Evolutionary conservation across 2,329 filamentous ascomycete genomes (phyloP).

Genomic region (Colletotrichum sp.): DNA sequence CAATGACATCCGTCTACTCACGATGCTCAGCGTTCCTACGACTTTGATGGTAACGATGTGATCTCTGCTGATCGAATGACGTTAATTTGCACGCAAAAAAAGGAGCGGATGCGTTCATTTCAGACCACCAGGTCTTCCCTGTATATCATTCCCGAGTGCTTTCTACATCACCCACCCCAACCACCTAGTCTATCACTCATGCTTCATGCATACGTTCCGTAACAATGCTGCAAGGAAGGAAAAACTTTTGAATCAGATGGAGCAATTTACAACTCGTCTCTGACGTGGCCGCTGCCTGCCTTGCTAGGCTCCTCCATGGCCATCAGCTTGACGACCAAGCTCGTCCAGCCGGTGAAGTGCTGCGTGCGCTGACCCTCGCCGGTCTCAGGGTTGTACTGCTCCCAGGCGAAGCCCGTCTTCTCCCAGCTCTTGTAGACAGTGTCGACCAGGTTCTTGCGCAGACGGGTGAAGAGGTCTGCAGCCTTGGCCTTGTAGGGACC

Average conservation of each 20-base stretch:
- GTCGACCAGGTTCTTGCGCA: slow-evolving; percentile 84
- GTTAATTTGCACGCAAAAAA: background rate
- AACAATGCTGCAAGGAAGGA: background rate
- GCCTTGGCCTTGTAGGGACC: slow-evolving; percentile 75
- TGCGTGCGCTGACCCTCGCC: slow-evolving; percentile 93
- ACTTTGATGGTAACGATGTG: background rate
- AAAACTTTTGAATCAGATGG: background rate
- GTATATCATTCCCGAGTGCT: background rate
- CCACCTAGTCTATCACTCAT: background rate
- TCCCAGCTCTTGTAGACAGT: slow-evolving; percentile 90
- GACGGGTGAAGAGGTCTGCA: slow-evolving; percentile 72
- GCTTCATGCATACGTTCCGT: background rate
- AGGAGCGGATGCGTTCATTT: background rate
- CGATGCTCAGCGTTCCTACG: background rate
- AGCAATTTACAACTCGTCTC: slow-evolving; percentile 52
- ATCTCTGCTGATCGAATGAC: background rate
- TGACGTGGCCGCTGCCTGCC: slow-evolving; percentile 30
- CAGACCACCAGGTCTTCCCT: background rate
- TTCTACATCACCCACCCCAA: background rate
- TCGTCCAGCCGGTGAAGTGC: slow-evolving; percentile 99
- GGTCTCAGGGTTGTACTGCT: slow-evolving; percentile 95
- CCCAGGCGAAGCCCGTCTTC: slow-evolving; percentile 95
- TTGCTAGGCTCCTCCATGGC: slow-evolving; percentile 76
- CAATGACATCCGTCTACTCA: background rate
- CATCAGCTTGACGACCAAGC: slow-evolving; percentile 96